Conservation (phyloP, 73 alveolate species). For the Symbiodinium pilosum region DNA sequence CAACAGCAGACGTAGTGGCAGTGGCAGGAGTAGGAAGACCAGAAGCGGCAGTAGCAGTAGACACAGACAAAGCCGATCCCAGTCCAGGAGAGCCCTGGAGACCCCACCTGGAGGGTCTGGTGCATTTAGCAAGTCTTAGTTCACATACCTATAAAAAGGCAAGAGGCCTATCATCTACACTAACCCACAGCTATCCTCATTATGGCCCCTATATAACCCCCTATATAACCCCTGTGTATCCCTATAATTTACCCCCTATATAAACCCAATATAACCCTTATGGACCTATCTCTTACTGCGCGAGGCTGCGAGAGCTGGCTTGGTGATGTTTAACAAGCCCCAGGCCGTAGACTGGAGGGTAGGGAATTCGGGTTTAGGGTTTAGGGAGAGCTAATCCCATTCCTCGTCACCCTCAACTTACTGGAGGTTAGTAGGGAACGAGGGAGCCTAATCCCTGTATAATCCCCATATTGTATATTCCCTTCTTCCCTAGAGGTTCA, state of each 20-base stretch:
- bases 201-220: not conserved
- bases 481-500: not conserved
- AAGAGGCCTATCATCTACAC: not conserved
- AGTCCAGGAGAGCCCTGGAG: too few relatives aligned
- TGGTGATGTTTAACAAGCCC: conserved; percentile 62
- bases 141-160: not conserved
- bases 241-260: not conserved
- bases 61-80: too few relatives aligned
- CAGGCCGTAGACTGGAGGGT: not conserved
- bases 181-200: not conserved
- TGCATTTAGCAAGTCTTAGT: not conserved
- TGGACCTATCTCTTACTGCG: not conserved
- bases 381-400: too few relatives aligned
- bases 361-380: not conserved
- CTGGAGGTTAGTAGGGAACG: not conserved
- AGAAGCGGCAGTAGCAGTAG: too few relatives aligned
- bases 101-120: too few relatives aligned
- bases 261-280: too few relatives aligned
- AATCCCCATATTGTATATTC: not conserved
- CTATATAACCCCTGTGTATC: not conserved
- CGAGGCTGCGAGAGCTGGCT: conserved; percentile 64
- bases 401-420: not conserved
- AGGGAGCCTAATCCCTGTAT: not conserved
- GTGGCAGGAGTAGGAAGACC: too few relatives aligned
- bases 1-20: too few relatives aligned